Evolutionary conservation across 129 eudicot genomes (phyloP).

Genomic region (Pittosporum tobira): DNA sequence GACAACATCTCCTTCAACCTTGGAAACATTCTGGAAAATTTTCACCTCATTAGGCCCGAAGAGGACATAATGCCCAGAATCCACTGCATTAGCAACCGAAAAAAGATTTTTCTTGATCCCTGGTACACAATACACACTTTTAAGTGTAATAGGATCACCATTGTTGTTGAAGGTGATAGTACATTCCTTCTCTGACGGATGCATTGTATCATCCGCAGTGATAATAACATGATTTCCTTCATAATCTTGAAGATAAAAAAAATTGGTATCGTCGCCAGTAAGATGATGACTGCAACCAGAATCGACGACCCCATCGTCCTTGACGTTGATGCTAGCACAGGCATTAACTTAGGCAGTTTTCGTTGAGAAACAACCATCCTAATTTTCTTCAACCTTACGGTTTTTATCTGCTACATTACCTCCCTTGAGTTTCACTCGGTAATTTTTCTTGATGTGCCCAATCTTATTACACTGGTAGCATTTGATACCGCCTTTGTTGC

Average conservation of each 20-base stretch:
- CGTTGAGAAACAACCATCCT: not conserved
- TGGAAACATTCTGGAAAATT: not conserved
- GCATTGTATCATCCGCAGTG: not conserved
- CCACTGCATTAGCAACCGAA: not conserved
- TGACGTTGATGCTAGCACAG: not conserved
- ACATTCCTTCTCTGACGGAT: not conserved
- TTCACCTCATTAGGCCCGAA: not conserved
- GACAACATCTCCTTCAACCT: not conserved
- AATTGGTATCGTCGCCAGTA: not conserved
- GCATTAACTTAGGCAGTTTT: not conserved
- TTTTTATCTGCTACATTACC: not conserved
- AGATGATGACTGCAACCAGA: conserved; percentile 1
- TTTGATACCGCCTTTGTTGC: not conserved
- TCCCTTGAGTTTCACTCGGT: not conserved
- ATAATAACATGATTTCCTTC: not conserved
- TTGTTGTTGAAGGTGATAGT: not conserved
- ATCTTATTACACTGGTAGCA: not conserved
- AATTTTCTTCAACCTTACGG: not conserved
- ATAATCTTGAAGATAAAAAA: not conserved
- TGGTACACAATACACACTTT: not conserved
- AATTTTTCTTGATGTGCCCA: not conserved
- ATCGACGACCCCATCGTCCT: not conserved
- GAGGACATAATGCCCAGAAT: not conserved
- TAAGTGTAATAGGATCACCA: not conserved
- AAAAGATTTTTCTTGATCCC: conserved; percentile 1